Base-by-base conservation (phyloP, 1,284 basidiomycete species). In the Meripilus lineatus region DNA sequence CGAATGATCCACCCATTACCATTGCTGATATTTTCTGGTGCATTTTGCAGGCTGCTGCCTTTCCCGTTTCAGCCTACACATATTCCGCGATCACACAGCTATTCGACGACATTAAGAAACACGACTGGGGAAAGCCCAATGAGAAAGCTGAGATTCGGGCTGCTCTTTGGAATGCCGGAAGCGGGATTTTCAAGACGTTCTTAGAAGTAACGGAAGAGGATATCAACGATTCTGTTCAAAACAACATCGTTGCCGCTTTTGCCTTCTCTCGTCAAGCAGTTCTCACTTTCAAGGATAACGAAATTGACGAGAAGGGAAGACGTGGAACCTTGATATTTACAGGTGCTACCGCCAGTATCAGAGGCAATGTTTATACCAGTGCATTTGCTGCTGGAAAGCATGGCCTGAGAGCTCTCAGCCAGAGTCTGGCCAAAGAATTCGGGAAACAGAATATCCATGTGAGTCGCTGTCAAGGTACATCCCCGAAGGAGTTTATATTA, bases 371-470 rank as follows among this genome's bases (percentile, higher is more conserved):
- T 7, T 68, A 63, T 2, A 89, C 84, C 0, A 81, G 81, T 40
- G 74, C 72, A 2, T 86, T 90, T 50, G 70, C 85, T 4, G 77
- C 80, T 3, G 78, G 79, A 2, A 90, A 89, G 63, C 77, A 76
- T 46, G 86, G 74, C 2, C 47, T 79, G 48, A 67, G 87, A 26
- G 81, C 81, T 0, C 63, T 90, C 38, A 77, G 78, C 10, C 86
- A 90, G 68, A 86, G 84, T 47, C 63, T 90, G 58, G 78, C 77
- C 23, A 87, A 89, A 61, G 88, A 90, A 57, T 90, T 89, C 56
- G 81, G 81, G 14, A 80, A 81, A 57, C 66, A 89, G 48, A 86
- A 88, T 52, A 88, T 90, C 43, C 85, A 90, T 63, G 71, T 62
- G 2, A 3, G 3, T 5, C 10, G 4, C 10, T 6, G 2, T 34